Evolutionary conservation across 2,329 filamentous ascomycete genomes (phyloP), one percentile per base, ranked within the genome.

Genomic region (Diplodia intermedia): DNA sequence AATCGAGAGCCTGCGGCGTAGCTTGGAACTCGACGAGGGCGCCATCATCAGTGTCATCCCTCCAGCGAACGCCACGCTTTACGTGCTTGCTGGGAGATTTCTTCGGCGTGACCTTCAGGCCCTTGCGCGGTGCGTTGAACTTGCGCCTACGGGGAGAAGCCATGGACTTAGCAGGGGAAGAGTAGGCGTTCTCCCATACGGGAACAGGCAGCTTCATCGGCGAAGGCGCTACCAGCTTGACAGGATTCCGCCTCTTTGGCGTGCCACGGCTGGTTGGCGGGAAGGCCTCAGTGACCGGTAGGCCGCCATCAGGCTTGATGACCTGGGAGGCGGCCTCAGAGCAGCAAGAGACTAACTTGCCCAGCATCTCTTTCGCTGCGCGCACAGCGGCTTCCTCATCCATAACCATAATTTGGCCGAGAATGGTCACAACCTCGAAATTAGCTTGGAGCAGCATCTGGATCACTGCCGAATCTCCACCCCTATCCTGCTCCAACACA

Each of bases 21-120:
- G 93, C 92, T 75, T 94, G 92, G 76, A 94, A 97, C 76, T 98
- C 95, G 12, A 91, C 93, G 67, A 98, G 82, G 0, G 90, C 89
- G 29, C 93, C 94, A 63, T 94, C 89, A 75, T 96, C 91, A 2
- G 90, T 92, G 73, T 98, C 95, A 74, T 97, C 93, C 69, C 92
- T 89, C 95, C 95, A 99, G 71, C 94, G 88, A 6, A 99, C 94
- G 55, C 86, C 90, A 69, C 94, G 88, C 79, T 93, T 93, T 67
- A 82, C 77, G 12, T 67, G 70, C 72, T 86, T 86, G 47, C 79
- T 78, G 0, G 89, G 87, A 11, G 87, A 85, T 80, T 91, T 97
- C 70, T 90, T 89, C 0, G 93, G 93, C 1, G 93, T 93, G 14
- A 75, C 87, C 26, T 65, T 56, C 60, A 97, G 84, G 14, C 89